Evolutionary conservation across 139 green algal genomes (phyloP).

Genomic region (Closterium sp.): DNA sequence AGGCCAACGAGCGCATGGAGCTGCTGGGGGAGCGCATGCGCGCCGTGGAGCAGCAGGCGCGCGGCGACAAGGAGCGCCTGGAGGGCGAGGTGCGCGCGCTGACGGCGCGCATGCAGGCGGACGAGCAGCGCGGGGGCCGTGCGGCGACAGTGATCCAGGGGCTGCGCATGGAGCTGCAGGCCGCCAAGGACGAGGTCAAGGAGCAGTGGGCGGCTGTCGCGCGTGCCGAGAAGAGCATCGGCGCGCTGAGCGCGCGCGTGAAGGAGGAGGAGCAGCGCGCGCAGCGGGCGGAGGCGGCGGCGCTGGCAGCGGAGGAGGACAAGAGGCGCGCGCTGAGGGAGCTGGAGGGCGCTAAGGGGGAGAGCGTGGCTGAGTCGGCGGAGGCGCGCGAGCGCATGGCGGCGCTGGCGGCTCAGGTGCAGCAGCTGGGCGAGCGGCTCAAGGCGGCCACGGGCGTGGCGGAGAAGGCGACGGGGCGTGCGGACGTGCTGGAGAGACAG

Average conservation of each 20-base stretch:
- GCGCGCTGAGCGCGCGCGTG: background rate
- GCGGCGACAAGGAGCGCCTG: background rate
- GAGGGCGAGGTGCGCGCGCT: background rate
- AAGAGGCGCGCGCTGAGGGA: background rate
- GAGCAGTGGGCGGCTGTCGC: background rate
- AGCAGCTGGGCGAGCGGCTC: background rate
- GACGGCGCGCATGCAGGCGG: background rate
- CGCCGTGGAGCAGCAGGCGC: background rate
- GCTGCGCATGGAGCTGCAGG: background rate
- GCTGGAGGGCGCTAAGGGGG: background rate
- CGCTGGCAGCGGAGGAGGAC: background rate
- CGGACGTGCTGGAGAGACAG: background rate
- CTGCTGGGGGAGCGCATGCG: background rate
- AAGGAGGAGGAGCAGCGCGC: background rate
- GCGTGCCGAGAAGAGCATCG: background rate
- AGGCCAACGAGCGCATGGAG: background rate
- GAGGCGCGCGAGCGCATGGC: background rate
- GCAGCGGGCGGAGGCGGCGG: background rate
- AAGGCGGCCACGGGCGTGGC: background rate
- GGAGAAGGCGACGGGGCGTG: background rate
- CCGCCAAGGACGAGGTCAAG: background rate
- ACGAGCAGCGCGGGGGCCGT: background rate
- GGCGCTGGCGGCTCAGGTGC: background rate
- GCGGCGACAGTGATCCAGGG: background rate
- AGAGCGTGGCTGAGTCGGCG: background rate